phyloP scores from a whole-genome alignment of 2,329 filamentous ascomycete genomes.

The Colletotrichum truncatum region DNA sequence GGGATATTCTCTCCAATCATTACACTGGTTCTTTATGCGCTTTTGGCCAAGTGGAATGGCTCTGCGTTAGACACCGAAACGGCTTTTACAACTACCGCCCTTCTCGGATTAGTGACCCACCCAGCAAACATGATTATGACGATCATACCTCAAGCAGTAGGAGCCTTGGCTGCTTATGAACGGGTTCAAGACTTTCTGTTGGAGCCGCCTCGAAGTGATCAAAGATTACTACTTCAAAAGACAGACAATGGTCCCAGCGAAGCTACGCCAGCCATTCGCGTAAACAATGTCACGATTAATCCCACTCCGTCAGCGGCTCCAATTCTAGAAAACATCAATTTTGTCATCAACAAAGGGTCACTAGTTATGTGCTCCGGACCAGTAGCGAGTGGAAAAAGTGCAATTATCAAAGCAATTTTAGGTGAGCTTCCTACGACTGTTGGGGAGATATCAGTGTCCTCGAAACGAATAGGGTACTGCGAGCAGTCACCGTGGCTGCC shows the following conservation, averaged over 20 bases:
- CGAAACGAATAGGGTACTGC: slow-evolving; percentile 31
- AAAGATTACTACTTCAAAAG: background rate
- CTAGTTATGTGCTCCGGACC: slow-evolving; percentile 9
- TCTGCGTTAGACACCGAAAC: background rate
- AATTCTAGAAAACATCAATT: background rate
- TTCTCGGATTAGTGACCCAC: slow-evolving; percentile 32
- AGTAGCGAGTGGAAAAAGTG: slow-evolving; percentile 30
- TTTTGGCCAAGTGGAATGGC: background rate
- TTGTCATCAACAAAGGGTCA: background rate
- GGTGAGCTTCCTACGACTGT: slow-evolving; percentile 20
- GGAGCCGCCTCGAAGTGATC: slow-evolving; percentile 2
- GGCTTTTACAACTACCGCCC: slow-evolving; percentile 34
- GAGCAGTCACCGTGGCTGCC: slow-evolving; percentile 34
- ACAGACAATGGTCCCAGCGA: background rate
- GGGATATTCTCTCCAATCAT: slow-evolving; percentile 28
- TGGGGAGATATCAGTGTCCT: background rate
- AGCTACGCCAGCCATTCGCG: background rate
- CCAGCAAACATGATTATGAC: slow-evolving; percentile 29
- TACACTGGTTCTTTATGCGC: background rate
- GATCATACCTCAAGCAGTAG: slow-evolving; percentile 20
- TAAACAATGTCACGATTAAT: background rate
- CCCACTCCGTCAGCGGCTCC: background rate
- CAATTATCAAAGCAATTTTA: slow-evolving; percentile 34
- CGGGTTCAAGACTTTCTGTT: slow-evolving; percentile 32
- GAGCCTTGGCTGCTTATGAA: slow-evolving; percentile 29